phyloP scores from a whole-genome alignment of 768 basidiomycete species.

The Suillus luteus region DNA sequence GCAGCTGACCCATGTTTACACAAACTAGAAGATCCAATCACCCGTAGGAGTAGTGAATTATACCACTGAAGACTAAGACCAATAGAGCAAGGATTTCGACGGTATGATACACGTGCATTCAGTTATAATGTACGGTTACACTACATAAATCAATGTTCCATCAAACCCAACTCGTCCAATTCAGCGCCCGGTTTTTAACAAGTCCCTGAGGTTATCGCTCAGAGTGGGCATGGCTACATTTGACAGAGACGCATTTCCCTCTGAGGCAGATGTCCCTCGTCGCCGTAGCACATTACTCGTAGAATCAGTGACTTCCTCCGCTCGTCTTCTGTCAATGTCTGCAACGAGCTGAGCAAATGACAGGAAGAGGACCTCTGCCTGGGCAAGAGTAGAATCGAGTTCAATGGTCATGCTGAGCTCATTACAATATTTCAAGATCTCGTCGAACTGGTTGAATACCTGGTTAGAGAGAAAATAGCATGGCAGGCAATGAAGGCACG shows the following conservation, averaged over 20 bases:
- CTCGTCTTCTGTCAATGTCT: constrained; percentile 81
- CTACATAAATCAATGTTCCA: background rate
- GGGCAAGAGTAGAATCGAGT: constrained; percentile 91
- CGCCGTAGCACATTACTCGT: constrained; percentile 34
- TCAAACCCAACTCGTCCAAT: background rate
- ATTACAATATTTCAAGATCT: constrained; percentile 89
- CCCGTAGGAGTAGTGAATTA: too few relatives aligned
- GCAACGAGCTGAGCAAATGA: constrained; percentile 88
- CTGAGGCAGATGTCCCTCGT: constrained; percentile 27
- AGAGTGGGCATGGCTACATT: constrained; percentile 48
- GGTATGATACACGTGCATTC: background rate
- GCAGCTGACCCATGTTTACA: too few relatives aligned
- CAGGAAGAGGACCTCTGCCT: constrained; percentile 95
- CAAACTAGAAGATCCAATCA: background rate
- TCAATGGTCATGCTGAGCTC: constrained; percentile 97
- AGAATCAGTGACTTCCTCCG: constrained; percentile 46
- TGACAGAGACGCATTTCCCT: constrained; percentile 17
- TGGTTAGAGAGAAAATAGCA: background rate
- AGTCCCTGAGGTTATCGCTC: constrained; percentile 62
- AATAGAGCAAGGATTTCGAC: background rate
- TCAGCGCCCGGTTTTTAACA: constrained; percentile 51
- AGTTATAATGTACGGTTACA: constrained; percentile 12
- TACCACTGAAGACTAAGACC: background rate
- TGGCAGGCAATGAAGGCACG: constrained; percentile 18
- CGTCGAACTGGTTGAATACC: constrained; percentile 62